Evolutionary conservation across 805 yeast species (phyloP).

Genomic region (Candida ascalaphidarum): DNA sequence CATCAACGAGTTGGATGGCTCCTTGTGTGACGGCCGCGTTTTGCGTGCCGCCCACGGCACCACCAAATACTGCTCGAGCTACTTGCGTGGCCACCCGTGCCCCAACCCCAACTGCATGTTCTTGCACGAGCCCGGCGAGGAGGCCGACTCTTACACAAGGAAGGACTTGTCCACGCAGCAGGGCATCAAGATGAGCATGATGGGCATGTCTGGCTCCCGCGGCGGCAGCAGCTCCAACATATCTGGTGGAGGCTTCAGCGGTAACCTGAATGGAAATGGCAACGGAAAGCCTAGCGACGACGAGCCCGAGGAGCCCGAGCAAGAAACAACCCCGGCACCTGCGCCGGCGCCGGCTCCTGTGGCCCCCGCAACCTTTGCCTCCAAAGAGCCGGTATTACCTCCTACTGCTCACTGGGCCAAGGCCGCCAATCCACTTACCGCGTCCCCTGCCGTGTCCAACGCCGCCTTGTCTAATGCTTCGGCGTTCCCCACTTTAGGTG

Average conservation of each 20-base stretch:
- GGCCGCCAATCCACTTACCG: constrained; percentile 16
- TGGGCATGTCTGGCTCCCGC: constrained; percentile 18
- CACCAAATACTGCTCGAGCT: constrained; percentile 95
- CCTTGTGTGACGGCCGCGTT: constrained; percentile 83
- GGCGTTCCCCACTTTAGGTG: constrained; percentile 55
- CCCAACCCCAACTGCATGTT: constrained; percentile 99
- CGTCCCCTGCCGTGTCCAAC: constrained; percentile 29
- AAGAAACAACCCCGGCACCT: constrained; percentile 6
- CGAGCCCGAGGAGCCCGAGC: constrained; percentile 1
- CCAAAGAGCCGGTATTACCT: constrained; percentile 50
- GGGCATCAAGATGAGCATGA: constrained; percentile 49
- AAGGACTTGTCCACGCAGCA: constrained; percentile 77
- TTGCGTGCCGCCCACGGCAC: constrained; percentile 97
- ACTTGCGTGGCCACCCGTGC: constrained; percentile 89
- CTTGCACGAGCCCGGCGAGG: constrained; percentile 98
- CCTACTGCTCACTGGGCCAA: constrained; percentile 49
- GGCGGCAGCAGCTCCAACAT: constrained; percentile 4
- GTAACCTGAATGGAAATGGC: no score
- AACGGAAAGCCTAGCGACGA: constrained; percentile 3
- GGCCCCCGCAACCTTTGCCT: no score
- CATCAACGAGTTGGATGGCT: constrained; percentile 87
- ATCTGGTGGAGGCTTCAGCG: constrained; percentile 2
- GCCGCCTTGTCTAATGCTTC: constrained; percentile 36
- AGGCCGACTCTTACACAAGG: constrained; percentile 92
- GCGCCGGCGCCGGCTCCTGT: constrained; percentile 6